Evolutionary conservation across 768 basidiomycete genomes (phyloP), one percentile per base, ranked within the genome.

Genomic region (Kwoniella mangroviensis): DNA sequence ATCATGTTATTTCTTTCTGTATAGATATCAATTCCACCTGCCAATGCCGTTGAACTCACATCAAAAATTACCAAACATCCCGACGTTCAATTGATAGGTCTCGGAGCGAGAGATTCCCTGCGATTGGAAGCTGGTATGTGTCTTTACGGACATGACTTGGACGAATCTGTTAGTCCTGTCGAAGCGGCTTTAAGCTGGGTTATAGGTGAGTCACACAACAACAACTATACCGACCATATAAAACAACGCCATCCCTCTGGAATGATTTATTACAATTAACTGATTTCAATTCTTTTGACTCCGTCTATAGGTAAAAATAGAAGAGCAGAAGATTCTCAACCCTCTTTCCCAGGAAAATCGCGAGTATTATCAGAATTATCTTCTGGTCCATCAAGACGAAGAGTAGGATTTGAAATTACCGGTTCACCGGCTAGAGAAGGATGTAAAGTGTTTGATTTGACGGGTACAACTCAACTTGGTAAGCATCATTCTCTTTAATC

Each of bases 81-180:
- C 3, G 87, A 89, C 2, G 92, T 97, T 2, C 89, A 92, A 81
- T 86, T 97, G 5, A 90, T 91, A 0, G 96, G 97, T 15, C 88
- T 99, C 4, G 96, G 93, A 28, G 93, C 95, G 3, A 88, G 97
- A 45, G 97, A 98, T 81, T 93, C 91, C 72, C 85, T 99, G n/a
- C 88, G 96, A 24, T 85, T 98, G 52, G 97, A 98, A 84, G 96
- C 96, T 0, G 96, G 96, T 12, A 90, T 98, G 89, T 98, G 96
- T 83, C 85, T 99, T 41, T 97, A 98, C 79, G 97, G 97, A 0
- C 90, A 93, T 74, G 96, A 98, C 77, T 85, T 98, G 17, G 91
- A 95, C 81, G 95, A 98, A 83, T 85, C 85, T 54, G 92, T 90
- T 2, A 89, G 89, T 0, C 93, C 94, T 0, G 89, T 97, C 2